Evolutionary conservation across 495 filamentous ascomycete species (phyloP), one percentile per base, ranked within the genome.

Genomic region (Pseudevernia furfuracea): DNA sequence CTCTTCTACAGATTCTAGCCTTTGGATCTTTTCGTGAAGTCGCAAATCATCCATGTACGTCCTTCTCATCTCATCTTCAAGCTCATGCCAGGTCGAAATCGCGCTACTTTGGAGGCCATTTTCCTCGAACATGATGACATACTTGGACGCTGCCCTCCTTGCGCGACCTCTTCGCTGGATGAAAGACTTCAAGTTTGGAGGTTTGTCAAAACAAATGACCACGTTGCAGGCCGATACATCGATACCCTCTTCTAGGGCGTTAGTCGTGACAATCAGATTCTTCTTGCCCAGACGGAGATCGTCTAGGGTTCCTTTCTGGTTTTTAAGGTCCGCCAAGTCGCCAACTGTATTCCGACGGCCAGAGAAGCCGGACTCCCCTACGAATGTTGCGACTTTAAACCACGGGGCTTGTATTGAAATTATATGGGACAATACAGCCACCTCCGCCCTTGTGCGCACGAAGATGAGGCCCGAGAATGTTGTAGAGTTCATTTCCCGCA

Each of bases 231-330:
- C 85, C 12, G 87, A 87, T 4, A 97, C 81, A 72, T 97, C 93
- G 46, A 98, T 89, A 0, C 93, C 94, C 74, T 98, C 94, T 74
- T 97, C 93, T 0, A 96, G 76, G 1, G 92, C 92, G 69, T 84
- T 89, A 0, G 93, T 97, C 0, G 90, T 83, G 10, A 98, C 75
- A 14, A 98, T 79, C 2, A 98, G 77, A 68, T 96, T 94, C 38
- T 84, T 84, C 6, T 75, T 76, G 12, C 92, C 90, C 4, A 71
- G 68, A 23, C 84, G 83, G 66, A 98, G 92, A 19, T 85, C 78
- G 12, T 84, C 77, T 3, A 98, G 80, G 0, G 86, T 85, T 30
- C 80, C 66, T 44, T 77, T 71, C 62, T 89, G 86, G 58, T 76
- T 76, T 14, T 81, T 81, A 11, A 75, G 67, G 11, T 80, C 79